Conservation (phyloP, 2,329 filamentous ascomycete species). For the Calonectria pseudoturangicola region DNA sequence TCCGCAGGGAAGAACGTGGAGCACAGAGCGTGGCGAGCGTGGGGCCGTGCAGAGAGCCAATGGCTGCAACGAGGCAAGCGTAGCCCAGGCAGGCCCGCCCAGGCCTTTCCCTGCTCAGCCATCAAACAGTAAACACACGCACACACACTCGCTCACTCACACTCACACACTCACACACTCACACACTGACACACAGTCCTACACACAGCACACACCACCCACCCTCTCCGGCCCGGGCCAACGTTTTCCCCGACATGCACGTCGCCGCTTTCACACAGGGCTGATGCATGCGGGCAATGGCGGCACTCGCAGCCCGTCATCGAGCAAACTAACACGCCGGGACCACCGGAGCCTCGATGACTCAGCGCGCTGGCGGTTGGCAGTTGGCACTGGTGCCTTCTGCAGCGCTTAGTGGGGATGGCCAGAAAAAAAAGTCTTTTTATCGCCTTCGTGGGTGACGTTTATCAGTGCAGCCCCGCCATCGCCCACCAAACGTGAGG, state of each 20-base stretch:
- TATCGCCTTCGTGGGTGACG: slow-evolving; percentile 53
- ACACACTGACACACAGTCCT: no score
- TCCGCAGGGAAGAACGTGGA: slow-evolving; percentile 35
- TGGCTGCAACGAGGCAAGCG: slow-evolving; percentile 13
- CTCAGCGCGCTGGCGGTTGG: slow-evolving; percentile 11
- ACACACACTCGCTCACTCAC: no score
- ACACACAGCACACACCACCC: no score
- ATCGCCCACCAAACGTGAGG: slow-evolving; percentile 51
- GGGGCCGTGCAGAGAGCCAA: slow-evolving; percentile 26
- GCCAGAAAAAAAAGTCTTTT: slow-evolving; percentile 50
- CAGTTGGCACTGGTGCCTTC: slow-evolving; percentile 25
- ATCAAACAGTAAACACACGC: not conserved
- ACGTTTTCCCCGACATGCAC: slow-evolving; percentile 23
- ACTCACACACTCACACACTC: no score
- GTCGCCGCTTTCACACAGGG: slow-evolving; percentile 26
- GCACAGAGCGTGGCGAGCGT: slow-evolving; percentile 22
- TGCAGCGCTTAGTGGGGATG: slow-evolving; percentile 15
- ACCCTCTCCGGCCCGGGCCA: slow-evolving; percentile 11
- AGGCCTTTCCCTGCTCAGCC: slow-evolving; percentile 2
- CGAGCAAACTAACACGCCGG: slow-evolving; percentile 15
- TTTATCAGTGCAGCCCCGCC: slow-evolving; percentile 55
- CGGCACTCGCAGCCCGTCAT: slow-evolving; percentile 12
- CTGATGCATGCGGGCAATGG: slow-evolving; percentile 27
- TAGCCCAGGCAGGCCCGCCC: not conserved
- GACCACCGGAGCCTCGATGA: slow-evolving; percentile 19